phyloP scores from a whole-genome alignment of 148 eudicot genomes.

The Rheum nobile region DNA sequence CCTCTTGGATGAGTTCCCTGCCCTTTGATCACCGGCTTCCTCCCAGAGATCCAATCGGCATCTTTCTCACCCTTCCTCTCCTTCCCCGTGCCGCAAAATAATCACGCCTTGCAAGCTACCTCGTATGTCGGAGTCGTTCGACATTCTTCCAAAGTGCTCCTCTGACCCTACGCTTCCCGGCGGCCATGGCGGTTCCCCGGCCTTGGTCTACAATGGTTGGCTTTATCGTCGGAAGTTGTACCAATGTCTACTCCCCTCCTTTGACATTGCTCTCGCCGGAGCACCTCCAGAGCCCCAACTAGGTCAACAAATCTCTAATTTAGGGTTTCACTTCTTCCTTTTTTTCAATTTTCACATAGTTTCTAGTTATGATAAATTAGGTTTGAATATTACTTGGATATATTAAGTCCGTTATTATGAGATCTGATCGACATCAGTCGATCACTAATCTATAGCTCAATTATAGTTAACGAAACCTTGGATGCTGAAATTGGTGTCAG shows the following conservation, averaged over 20 bases:
- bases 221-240: too few relatives aligned
- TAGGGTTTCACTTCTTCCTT: too few relatives aligned
- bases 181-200: not conserved
- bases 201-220: too few relatives aligned
- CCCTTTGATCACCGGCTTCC: not conserved
- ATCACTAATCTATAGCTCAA: not conserved
- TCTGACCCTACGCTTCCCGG: not conserved
- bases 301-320: too few relatives aligned
- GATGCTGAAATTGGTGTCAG: not conserved
- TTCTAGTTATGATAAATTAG: too few relatives aligned
- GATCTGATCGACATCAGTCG: not conserved
- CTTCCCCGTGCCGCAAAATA: not conserved
- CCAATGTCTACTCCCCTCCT: too few relatives aligned
- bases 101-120: not conserved
- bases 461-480: not conserved
- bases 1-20: not conserved
- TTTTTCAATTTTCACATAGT: too few relatives aligned
- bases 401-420: not conserved
- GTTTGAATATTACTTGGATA: too few relatives aligned
- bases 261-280: too few relatives aligned
- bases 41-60: not conserved
- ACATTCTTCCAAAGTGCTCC: slow-evolving; percentile 7
- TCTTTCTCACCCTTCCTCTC: too few relatives aligned
- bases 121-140: not conserved
- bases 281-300: too few relatives aligned